These are phyloP conservation scores for Exutisphaerella laricina DNA, from an alignment of 2,329 filamentous ascomycete genomes.

Conservation along the genomic window DNA sequence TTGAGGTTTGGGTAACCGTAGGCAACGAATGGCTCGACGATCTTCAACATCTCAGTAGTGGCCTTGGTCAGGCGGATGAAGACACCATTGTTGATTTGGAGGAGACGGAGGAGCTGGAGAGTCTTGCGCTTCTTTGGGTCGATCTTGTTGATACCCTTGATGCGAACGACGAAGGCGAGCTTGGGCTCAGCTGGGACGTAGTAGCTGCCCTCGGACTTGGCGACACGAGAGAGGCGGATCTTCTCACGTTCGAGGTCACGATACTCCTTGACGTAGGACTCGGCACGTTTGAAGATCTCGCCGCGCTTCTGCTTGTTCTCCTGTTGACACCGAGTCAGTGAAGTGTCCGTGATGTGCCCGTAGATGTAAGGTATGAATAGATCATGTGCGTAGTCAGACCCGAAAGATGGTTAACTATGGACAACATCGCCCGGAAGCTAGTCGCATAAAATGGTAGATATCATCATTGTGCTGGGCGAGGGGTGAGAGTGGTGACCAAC, in stretches of 20 bases:
- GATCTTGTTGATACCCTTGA: constrained; percentile 99
- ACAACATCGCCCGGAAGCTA: constrained; percentile 94
- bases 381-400: constrained; percentile 64
- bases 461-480: constrained; percentile 64
- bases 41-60: constrained; percentile 92
- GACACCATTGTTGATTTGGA: constrained; percentile 99
- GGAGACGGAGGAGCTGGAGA: constrained; percentile 95
- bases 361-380: constrained; percentile 35
- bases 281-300: constrained; percentile 99
- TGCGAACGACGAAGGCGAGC: constrained; percentile 95
- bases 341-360: constrained; percentile 13
- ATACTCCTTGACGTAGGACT: constrained; percentile 99
- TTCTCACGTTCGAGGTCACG: constrained; percentile 97
- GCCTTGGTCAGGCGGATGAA: constrained; percentile 98
- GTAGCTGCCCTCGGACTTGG: constrained; percentile 88
- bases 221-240: constrained; percentile 81
- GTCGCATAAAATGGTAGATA: constrained; percentile 73
- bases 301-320: constrained; percentile 98
- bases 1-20: constrained; percentile 99
- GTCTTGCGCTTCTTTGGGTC: constrained; percentile 99
- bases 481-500: constrained; percentile 52
- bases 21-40: constrained; percentile 97
- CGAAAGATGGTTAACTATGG: constrained; percentile 99
- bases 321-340: constrained; percentile 49
- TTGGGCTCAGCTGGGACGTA: constrained; percentile 93